Evolutionary conservation across 495 filamentous ascomycete species (phyloP), one percentile per base, ranked within the genome.

Genomic region (Polyplosphaeria fusca): DNA sequence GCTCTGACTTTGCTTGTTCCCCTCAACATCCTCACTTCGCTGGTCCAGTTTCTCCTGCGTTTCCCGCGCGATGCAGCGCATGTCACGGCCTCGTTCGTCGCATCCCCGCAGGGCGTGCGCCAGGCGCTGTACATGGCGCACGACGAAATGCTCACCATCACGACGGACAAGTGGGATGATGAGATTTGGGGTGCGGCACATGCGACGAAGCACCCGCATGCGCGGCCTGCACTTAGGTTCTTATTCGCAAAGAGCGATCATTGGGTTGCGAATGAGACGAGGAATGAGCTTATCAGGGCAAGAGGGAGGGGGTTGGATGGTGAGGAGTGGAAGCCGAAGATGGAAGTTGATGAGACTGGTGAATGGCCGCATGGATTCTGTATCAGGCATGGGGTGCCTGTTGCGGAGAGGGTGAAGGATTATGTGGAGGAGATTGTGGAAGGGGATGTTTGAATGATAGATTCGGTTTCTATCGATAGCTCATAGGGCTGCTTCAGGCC

Each of bases 351-450:
- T 67, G 80, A 89, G 63, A 77, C 79, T 58, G 77, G 81, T 22
- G 79, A 79, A 0, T 72, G 91, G 56, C 86, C 86, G 30, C 91
- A 95, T 78, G 86, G 78, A 0, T 96, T 96, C 71, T 91, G 86
- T 68, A 79, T 92, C 46, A 76, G 39, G 22, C 61, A 70, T 37
- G 69, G 64, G 19, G 23, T 66, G 30, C 48, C 44, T 0, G 52
- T 63, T 38, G 59, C 88, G 12, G 75, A 78, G 61, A 89, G 86
- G 67, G 83, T 85, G 16, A 74, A 70, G 37, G 58, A 30, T 11
- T 89, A 84, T 79, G 71, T 90, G 27, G 65, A 67, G n/a, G 77
- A 82, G 57, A 83, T 87, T 55, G 41, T 56, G 9, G 18, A 42
- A 18, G 39, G 9, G 7, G 30, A 35, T n/a, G n/a, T n/a, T n/a